Base-by-base conservation (phyloP, 1,284 basidiomycete species). In the Pterulicium gracile region DNA sequence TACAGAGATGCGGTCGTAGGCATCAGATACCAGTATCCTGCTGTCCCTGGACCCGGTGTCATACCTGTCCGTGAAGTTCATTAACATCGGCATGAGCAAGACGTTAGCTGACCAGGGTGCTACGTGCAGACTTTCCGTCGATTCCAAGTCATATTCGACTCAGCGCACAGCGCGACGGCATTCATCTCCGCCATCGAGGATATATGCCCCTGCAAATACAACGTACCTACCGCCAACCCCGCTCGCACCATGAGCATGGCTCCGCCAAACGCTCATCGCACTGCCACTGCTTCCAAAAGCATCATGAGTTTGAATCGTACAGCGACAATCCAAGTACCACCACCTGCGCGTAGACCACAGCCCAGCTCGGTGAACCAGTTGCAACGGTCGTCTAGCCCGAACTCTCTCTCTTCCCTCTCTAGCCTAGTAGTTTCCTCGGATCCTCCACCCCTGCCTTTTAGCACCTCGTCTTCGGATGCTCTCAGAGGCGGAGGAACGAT, bases 1-100 rank as follows among this genome's bases (percentile, higher is more conserved):
- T 85, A 82, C 56, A 75, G 82, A 21, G 82, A 83, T 46, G 66
- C 69, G 12, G 67, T 80, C 0, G 79, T 87, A 27, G 84, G 85
- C 5, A 73, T 88, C 47, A 76, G 84, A 18, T 87, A 87, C 56
- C 64, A 83, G 35, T 66, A 81, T 52, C 70, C 72, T 36, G 27
- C 27, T 10, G 39, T 41, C 18, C 7, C 67, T 63, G 24, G 65
- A 67, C 10, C 56, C 24, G 48, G 23, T 36, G 35, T 27, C 20
- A 3, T 22, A 36, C 44, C 15, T 45, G 47, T 24, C 39, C 54
- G 23, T 55, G 46, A 43, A 45, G 47, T 52, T 4, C 24, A 45
- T 22, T 14, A 32, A 36, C 36, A 10, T 22, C 24, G 20, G 22
- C 14, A 12, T 19, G 35, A 45, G 20, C 27, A 17, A 15, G 24